These are phyloP conservation scores for Wallacemonas sp. DNA, from an alignment of 208 protist genomes.

Conservation along the genomic window DNA sequence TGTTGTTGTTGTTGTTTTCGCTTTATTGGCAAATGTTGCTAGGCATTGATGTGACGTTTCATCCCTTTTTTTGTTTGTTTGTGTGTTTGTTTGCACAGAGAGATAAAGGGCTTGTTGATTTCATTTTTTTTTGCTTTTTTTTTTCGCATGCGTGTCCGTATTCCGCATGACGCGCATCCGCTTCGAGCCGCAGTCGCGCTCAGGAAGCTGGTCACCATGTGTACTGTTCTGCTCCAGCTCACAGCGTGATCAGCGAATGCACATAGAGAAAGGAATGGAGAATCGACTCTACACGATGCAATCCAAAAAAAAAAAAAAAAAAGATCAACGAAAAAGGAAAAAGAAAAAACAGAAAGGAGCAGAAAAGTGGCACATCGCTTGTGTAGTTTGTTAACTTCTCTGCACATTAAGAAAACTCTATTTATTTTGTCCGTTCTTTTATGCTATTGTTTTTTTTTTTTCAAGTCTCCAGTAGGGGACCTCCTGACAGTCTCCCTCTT, in stretches of 20 bases:
- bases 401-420: too few species aligned
- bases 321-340: constrained; percentile 2
- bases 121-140: neutral
- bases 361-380: neutral
- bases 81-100: neutral
- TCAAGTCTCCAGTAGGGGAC: too few species aligned
- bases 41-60: too few species aligned
- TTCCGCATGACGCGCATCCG: too few species aligned
- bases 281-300: neutral
- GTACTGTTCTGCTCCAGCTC: too few species aligned
- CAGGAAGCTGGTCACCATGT: too few species aligned
- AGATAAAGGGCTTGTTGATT: neutral
- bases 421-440: too few species aligned
- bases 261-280: neutral
- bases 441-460: too few species aligned
- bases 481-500: too few species aligned
- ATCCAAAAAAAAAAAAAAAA: constrained; percentile 6
- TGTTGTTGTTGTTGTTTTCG: too few species aligned
- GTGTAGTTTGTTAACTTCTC: neutral
- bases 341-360: neutral
- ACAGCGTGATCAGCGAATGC: neutral
- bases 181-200: too few species aligned
- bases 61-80: neutral
- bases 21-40: too few species aligned
- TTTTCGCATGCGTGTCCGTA: neutral